Conservation (phyloP, 345 rosid species). For the Pugionium dolabratum region DNA sequence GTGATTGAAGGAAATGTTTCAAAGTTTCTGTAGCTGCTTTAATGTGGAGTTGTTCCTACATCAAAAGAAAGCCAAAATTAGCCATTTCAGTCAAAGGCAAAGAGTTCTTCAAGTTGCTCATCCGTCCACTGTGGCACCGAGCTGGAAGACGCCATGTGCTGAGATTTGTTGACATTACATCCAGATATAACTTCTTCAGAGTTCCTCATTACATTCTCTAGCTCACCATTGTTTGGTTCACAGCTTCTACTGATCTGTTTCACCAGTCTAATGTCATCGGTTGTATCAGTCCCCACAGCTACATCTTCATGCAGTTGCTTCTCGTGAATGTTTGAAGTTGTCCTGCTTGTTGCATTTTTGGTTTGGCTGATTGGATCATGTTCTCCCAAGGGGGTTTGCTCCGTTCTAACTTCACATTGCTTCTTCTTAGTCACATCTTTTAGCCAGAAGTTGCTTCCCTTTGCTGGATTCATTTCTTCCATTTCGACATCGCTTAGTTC, state of each 20-base stretch:
- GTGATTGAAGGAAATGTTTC: not conserved
- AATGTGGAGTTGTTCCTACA: slow-evolving; percentile 11
- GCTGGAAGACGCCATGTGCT: slow-evolving; percentile 32
- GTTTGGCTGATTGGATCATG: slow-evolving; percentile 29
- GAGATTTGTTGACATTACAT: slow-evolving; percentile 29
- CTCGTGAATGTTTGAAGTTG: slow-evolving; percentile 2
- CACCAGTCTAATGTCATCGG: slow-evolving; percentile 16
- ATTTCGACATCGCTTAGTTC: slow-evolving; percentile 25
- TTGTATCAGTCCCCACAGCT: slow-evolving; percentile 3
- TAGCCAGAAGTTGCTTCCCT: slow-evolving; percentile 20
- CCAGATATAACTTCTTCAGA: slow-evolving; percentile 17
- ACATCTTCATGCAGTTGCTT: slow-evolving; percentile 22
- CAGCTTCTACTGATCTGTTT: slow-evolving; percentile 30
- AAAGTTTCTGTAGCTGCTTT: no score
- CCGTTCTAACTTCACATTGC: slow-evolving; percentile 19
- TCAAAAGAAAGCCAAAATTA: slow-evolving; percentile 5
- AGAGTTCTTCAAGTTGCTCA: slow-evolving; percentile 80
- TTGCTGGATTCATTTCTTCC: slow-evolving; percentile 26
- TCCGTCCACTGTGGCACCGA: slow-evolving; percentile 76
- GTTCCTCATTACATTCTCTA: slow-evolving; percentile 9
- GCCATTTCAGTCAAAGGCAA: slow-evolving; percentile 52
- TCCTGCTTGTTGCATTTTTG: slow-evolving; percentile 18
- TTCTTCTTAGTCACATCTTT: slow-evolving; percentile 34
- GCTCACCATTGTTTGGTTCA: slow-evolving; percentile 16
- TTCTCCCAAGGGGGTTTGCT: slow-evolving; percentile 29